Conservation (phyloP, 257 asterid genomes). For the Lantana camara region DNA sequence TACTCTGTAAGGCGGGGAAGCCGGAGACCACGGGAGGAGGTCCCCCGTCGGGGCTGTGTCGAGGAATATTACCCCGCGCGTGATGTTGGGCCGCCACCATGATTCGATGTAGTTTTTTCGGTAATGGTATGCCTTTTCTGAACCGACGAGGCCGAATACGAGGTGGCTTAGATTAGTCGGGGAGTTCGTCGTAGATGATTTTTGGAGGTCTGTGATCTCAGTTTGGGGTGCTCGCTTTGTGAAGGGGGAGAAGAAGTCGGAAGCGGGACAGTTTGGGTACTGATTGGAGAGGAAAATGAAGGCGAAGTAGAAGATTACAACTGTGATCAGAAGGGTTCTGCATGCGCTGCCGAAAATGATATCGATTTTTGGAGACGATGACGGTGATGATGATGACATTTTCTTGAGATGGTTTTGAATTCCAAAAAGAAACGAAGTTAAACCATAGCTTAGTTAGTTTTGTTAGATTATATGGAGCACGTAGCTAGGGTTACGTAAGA, state of each 20-base stretch:
- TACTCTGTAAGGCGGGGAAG: slow-evolving; percentile 45
- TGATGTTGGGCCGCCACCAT: slow-evolving; percentile 53
- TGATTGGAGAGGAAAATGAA: slow-evolving; percentile 35
- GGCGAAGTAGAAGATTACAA: slow-evolving; percentile 29
- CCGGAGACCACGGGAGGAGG: slow-evolving; percentile 51
- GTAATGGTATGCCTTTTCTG: slow-evolving; percentile 42
- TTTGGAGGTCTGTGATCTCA: background rate
- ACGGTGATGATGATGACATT: slow-evolving; percentile 11
- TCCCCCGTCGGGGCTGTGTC: slow-evolving; percentile 36
- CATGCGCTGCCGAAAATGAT: slow-evolving; percentile 24
- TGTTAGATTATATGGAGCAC: background rate
- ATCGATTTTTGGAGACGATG: slow-evolving; percentile 23
- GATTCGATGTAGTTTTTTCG: slow-evolving; percentile 47
- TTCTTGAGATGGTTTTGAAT: background rate
- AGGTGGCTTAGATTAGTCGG: slow-evolving; percentile 45
- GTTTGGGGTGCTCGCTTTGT: background rate
- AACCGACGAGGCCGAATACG: slow-evolving; percentile 53
- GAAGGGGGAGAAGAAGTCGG: slow-evolving; percentile 29
- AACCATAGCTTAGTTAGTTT: background rate
- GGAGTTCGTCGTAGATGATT: background rate
- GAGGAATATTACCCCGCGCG: slow-evolving; percentile 43
- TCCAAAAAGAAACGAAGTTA: background rate
- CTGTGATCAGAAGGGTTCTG: slow-evolving; percentile 33
- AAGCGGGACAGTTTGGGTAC: slow-evolving; percentile 39
- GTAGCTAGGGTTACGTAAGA: background rate